These are phyloP conservation scores for Trypanosoma boissoni DNA, from an alignment of 208 protist genomes.

Conservation along the genomic window DNA sequence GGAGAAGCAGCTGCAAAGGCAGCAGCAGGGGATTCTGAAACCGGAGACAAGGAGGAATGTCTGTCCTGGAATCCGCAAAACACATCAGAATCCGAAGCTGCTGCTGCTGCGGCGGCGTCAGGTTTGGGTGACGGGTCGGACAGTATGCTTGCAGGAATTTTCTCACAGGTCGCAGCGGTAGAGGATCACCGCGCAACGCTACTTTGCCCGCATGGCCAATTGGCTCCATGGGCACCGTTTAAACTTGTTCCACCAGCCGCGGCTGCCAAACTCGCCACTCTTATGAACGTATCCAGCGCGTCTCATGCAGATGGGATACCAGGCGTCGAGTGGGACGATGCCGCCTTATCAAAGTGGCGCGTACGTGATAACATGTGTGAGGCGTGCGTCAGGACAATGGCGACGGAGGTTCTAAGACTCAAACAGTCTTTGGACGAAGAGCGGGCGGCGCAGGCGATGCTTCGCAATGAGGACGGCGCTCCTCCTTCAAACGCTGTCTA, in stretches of 20 bases:
- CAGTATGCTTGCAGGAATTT: background rate
- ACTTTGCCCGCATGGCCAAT: conserved; percentile 21
- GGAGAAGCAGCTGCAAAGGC: too few relatives aligned
- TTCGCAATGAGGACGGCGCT: background rate
- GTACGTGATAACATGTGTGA: conserved; percentile 36
- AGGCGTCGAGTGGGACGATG: background rate
- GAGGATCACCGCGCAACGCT: conserved; percentile 12
- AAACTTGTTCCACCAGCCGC: conserved; percentile 35
- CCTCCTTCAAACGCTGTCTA: conserved; percentile 28
- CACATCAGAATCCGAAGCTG: too few relatives aligned
- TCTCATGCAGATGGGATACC: background rate
- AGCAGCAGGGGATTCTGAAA: too few relatives aligned
- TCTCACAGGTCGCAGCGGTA: background rate
- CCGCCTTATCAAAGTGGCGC: conserved; percentile 6
- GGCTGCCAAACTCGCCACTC: background rate
- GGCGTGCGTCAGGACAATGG: conserved; percentile 40
- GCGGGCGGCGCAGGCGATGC: conserved; percentile 26
- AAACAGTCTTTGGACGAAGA: conserved; percentile 34
- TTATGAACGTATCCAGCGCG: conserved; percentile 1
- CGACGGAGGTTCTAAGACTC: conserved; percentile 30
- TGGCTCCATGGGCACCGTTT: conserved; percentile 53
- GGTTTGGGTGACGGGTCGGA: background rate
- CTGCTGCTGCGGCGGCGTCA: background rate
- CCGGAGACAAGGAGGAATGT: too few relatives aligned
- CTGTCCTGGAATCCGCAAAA: too few relatives aligned